Conservation (phyloP, 2,329 filamentous ascomycete genomes). For the Cercospora sp. region DNA sequence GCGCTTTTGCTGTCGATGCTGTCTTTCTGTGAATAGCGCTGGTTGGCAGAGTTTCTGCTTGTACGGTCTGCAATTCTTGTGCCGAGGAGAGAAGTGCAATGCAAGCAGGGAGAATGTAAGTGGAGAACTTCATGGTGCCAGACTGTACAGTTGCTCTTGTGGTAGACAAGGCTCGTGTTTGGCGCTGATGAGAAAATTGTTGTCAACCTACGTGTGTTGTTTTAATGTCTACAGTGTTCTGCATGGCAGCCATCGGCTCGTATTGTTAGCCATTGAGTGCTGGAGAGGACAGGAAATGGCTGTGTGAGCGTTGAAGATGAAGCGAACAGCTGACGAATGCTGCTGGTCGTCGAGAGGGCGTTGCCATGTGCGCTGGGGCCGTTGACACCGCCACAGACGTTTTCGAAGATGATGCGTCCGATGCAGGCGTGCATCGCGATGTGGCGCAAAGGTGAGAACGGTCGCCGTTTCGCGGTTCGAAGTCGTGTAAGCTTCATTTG, state of each 20-base stretch:
- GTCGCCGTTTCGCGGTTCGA: not conserved
- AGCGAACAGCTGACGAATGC: not conserved
- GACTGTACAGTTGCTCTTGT: not conserved
- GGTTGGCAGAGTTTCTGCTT: not conserved
- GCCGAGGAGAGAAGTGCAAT: slow-evolving; percentile 1
- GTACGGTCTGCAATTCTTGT: not conserved
- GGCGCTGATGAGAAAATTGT: not conserved
- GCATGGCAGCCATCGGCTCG: not conserved
- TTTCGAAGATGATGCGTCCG: not conserved
- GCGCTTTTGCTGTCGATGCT: not conserved
- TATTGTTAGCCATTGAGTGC: slow-evolving; percentile 3
- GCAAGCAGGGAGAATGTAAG: not conserved
- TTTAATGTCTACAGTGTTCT: not conserved
- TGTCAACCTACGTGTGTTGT: not conserved
- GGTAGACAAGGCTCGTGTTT: not conserved
- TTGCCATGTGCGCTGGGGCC: not conserved
- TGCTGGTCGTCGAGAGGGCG: not conserved
- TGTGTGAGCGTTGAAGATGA: not conserved
- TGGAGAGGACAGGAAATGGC: not conserved
- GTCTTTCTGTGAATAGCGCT: not conserved
- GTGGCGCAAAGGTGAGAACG: not conserved
- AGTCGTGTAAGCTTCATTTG: not conserved
- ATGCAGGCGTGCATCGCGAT: not conserved
- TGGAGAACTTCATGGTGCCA: not conserved
- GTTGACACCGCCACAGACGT: slow-evolving; percentile 3